A percentile compares a stretch with the other conserved stretches of the same genome.
Evolutionary conservation across 1,139 yeast species (phyloP).

Genomic region (Suhomyces terraborum): DNA sequence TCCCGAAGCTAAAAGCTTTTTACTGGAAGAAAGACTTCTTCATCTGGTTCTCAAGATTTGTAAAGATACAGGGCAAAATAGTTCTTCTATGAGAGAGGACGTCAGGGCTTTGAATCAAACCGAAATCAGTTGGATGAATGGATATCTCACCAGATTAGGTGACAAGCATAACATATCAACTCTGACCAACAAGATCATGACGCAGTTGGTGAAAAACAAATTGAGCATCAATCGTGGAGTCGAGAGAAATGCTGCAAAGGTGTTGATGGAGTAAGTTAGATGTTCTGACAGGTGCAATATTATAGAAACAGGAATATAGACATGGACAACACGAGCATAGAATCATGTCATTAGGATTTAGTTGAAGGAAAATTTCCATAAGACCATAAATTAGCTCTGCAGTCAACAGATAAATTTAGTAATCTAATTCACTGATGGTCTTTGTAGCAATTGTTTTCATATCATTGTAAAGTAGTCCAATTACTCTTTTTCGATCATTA

Average conservation of each 20-base stretch:
- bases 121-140: conserved; percentile 81
- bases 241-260: conserved; percentile 26
- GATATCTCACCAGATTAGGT: conserved; percentile 62
- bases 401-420: no score
- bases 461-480: conserved; percentile 29
- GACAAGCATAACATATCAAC: conserved; percentile 39
- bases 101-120: conserved; percentile 59
- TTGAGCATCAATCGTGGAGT: conserved; percentile 34
- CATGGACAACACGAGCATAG: no score
- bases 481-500: conserved; percentile 20
- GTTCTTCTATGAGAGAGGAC: conserved; percentile 90
- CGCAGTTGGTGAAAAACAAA: conserved; percentile 50
- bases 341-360: no score
- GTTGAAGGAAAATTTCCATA: no score
- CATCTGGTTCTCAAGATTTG: conserved; percentile 51
- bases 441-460: conserved; percentile 26
- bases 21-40: conserved; percentile 48
- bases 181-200: conserved; percentile 50
- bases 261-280: conserved; percentile 7
- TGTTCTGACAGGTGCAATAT: no score
- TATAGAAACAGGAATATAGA: background rate
- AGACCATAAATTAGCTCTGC: no score
- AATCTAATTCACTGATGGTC: background rate
- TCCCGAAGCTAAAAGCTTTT: conserved; percentile 38
- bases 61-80: conserved; percentile 54